Conservation (phyloP, 1,284 basidiomycete genomes). For the Vanrija sp. region DNA sequence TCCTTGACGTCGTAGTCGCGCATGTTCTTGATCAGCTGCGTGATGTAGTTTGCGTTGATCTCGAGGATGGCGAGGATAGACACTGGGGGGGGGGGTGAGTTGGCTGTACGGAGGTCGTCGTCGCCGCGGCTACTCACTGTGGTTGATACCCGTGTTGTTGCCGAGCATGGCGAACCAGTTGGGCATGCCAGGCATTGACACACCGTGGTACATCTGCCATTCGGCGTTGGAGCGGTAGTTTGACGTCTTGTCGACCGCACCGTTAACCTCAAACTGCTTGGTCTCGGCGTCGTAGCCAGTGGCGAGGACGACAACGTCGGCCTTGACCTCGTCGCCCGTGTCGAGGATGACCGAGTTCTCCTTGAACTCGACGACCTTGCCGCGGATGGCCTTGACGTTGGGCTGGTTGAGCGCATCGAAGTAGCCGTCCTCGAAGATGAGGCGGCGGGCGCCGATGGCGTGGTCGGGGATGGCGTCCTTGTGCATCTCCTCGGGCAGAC, state of each 20-base stretch:
- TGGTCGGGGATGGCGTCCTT: conserved; percentile 3
- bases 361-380: not conserved
- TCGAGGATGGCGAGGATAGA: conserved; percentile 12
- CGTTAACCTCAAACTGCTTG: not conserved
- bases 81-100: conserved; percentile 4
- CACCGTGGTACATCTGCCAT: conserved; percentile 1
- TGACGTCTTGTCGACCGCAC: not conserved
- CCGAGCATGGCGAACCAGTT: conserved; percentile 31
- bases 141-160: conserved; percentile 26
- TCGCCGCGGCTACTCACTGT: conserved; percentile 22
- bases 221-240: conserved; percentile 1
- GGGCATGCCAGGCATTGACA: conserved; percentile 18
- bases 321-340: conserved; percentile 14
- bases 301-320: conserved; percentile 21
- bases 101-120: no score
- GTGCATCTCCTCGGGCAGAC: not conserved
- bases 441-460: conserved; percentile 26
- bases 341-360: conserved; percentile 12
- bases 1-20: conserved; percentile 3
- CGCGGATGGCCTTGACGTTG: conserved; percentile 23
- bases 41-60: conserved; percentile 14
- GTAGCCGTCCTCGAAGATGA: conserved; percentile 28
- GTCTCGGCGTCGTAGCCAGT: conserved; percentile 9
- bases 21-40: conserved; percentile 8
- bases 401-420: conserved; percentile 20